Percentiles rank a stretch among this genome's conserved stretches.
Evolutionary conservation across 345 rosid genomes (phyloP).

Genomic region (Salix udensis): DNA sequence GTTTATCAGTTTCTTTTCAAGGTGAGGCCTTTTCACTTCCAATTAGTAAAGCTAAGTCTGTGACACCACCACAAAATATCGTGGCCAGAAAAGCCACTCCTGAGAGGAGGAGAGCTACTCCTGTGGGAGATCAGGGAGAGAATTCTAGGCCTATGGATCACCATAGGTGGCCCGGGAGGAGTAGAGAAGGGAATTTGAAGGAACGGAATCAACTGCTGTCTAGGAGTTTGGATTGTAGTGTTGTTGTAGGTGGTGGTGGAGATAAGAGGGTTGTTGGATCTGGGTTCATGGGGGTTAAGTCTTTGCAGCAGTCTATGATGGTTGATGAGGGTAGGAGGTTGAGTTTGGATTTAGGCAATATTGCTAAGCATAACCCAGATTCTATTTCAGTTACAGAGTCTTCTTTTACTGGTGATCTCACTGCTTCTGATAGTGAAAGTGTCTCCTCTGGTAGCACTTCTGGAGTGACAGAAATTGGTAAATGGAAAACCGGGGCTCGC

Average conservation of each 20-base stretch:
- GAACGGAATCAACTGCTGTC: constrained; percentile 32
- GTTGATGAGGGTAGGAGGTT: constrained; percentile 51
- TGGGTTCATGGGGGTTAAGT: constrained; percentile 40
- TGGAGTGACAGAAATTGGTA: constrained; percentile 49
- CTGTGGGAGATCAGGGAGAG: constrained; percentile 52
- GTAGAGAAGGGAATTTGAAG: constrained; percentile 41
- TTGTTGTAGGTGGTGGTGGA: constrained; percentile 32
- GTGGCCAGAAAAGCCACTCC: constrained; percentile 51
- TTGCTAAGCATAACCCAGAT: constrained; percentile 40
- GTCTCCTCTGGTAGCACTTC: constrained; percentile 73
- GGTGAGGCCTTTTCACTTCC: constrained; percentile 89
- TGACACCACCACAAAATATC: constrained; percentile 32
- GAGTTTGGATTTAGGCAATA: constrained; percentile 51
- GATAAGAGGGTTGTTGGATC: constrained; percentile 53
- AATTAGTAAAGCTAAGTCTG: constrained; percentile 67
- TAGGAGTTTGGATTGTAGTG: constrained; percentile 54
- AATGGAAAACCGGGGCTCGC: constrained; percentile 42
- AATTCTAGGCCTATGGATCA: constrained; percentile 51
- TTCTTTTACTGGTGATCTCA: constrained; percentile 45
- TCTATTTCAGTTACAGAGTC: constrained; percentile 45
- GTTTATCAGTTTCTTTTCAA: constrained; percentile 88
- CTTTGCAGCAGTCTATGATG: constrained; percentile 55
- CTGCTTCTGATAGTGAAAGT: constrained; percentile 74
- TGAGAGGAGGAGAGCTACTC: constrained; percentile 40
- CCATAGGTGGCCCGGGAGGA: constrained; percentile 76